These are phyloP conservation scores for Epichloe uncinata DNA, from an alignment of 2,329 filamentous ascomycete genomes.

Conservation along the genomic window DNA sequence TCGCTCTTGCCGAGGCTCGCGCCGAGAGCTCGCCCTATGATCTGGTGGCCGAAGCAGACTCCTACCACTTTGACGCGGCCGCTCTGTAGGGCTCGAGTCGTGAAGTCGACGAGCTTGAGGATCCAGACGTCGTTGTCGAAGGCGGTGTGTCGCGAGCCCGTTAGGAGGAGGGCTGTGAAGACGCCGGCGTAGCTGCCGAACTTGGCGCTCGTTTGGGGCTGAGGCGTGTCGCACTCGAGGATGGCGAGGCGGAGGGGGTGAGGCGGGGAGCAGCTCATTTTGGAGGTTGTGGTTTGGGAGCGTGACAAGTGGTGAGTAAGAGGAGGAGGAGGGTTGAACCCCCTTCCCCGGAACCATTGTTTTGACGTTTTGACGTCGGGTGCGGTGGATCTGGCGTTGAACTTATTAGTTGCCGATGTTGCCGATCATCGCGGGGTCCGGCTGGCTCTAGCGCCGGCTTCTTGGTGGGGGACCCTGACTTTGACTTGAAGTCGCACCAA, in stretches of 20 bases:
- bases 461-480: too few relatives aligned
- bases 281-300: background rate
- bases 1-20: constrained; percentile 24
- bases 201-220: constrained; percentile 46
- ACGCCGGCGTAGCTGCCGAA: constrained; percentile 63
- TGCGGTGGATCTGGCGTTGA: too few relatives aligned
- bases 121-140: constrained; percentile 33
- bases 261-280: constrained; percentile 28
- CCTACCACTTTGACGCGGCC: constrained; percentile 48
- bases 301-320: too few relatives aligned
- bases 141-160: constrained; percentile 50
- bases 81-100: constrained; percentile 17
- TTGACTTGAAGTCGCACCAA: background rate
- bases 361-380: too few relatives aligned
- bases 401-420: too few relatives aligned
- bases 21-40: constrained; percentile 29
- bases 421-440: too few relatives aligned
- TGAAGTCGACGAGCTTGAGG: constrained; percentile 26
- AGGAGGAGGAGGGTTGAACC: too few relatives aligned
- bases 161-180: constrained; percentile 59
- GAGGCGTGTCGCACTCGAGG: constrained; percentile 74
- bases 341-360: too few relatives aligned
- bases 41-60: constrained; percentile 36
- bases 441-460: too few relatives aligned
- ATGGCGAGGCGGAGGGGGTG: constrained; percentile 66